A percentile compares a stretch with the other conserved stretches of the same genome.
phyloP scores from a whole-genome alignment of 1,139 yeast species.

The Suhomyces ambrosiae region DNA sequence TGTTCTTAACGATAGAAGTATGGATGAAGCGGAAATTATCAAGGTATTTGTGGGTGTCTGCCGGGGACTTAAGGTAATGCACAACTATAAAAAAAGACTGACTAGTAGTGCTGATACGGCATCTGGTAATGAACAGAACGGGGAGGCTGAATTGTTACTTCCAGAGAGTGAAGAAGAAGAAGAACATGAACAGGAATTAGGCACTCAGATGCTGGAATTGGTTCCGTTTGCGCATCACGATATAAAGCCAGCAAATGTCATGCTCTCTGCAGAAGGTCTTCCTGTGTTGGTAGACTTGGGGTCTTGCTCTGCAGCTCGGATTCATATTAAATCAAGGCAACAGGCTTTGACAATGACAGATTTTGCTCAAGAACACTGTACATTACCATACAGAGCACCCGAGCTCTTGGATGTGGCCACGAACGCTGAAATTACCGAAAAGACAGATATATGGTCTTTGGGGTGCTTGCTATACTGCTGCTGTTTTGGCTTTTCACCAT shows the following conservation, averaged over 20 bases:
- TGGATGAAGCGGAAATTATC: slow-evolving; percentile 65
- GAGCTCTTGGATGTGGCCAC: slow-evolving; percentile 80
- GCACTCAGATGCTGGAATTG: slow-evolving; percentile 58
- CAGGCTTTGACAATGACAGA: slow-evolving; percentile 80
- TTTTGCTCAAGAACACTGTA: slow-evolving; percentile 81
- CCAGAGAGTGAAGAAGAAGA: slow-evolving; percentile 29
- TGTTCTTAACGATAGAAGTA: slow-evolving; percentile 53
- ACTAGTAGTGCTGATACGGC: slow-evolving; percentile 20
- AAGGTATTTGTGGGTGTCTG: slow-evolving; percentile 67
- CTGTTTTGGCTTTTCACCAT: slow-evolving; percentile 81
- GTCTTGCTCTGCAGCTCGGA: slow-evolving; percentile 68
- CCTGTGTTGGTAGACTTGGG: slow-evolving; percentile 89
- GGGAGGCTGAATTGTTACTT: slow-evolving; percentile 36
- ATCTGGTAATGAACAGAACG: slow-evolving; percentile 21
- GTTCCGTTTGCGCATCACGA: slow-evolving; percentile 84
- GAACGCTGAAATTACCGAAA: slow-evolving; percentile 63
- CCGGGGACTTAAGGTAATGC: slow-evolving; percentile 76
- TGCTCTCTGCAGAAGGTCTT: slow-evolving; percentile 70
- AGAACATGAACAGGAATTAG: slow-evolving; percentile 16
- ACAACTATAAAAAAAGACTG: slow-evolving; percentile 52
- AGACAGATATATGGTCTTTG: slow-evolving; percentile 86
- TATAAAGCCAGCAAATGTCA: slow-evolving; percentile 84
- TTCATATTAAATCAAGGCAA: slow-evolving; percentile 56
- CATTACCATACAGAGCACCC: slow-evolving; percentile 88
- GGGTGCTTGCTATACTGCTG: slow-evolving; percentile 82